Percentiles rank a stretch among this genome's conserved stretches.
Conservation (phyloP, 2,329 filamentous ascomycete genomes). For the Cladophialophora psammophila region DNA sequence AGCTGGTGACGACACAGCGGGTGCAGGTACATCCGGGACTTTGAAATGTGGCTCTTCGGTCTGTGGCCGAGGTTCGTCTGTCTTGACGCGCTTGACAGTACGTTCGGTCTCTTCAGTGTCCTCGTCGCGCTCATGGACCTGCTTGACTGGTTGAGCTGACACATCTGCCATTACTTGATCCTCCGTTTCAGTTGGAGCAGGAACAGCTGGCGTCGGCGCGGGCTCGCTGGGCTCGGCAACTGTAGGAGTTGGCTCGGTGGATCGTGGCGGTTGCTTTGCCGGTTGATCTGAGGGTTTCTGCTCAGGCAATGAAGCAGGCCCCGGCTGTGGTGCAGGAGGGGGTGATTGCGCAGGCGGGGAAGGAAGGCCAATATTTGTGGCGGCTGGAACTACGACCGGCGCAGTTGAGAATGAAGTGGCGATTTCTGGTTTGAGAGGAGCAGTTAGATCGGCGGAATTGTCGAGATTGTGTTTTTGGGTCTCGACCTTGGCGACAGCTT, state of each 20-base stretch:
- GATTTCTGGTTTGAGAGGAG: constrained; percentile 22
- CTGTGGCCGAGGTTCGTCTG: constrained; percentile 59
- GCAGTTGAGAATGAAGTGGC: constrained; percentile 9
- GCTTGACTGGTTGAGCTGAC: constrained; percentile 62
- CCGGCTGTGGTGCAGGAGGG: constrained; percentile 44
- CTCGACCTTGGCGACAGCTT: constrained; percentile 37
- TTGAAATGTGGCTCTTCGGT: constrained; percentile 54
- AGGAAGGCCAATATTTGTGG: constrained; percentile 32
- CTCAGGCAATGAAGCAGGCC: constrained; percentile 39
- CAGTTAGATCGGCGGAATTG: constrained; percentile 32
- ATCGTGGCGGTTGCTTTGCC: neutral
- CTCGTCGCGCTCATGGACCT: constrained; percentile 78
- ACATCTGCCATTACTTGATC: constrained; percentile 65
- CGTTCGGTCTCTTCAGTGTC: constrained; percentile 68
- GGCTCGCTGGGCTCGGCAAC: constrained; percentile 37
- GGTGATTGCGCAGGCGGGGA: constrained; percentile 40
- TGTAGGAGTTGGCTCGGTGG: constrained; percentile 19
- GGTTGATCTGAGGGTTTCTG: constrained; percentile 20
- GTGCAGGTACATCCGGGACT: constrained; percentile 51
- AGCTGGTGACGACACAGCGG: constrained; percentile 43
- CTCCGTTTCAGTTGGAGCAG: constrained; percentile 33
- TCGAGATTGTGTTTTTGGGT: constrained; percentile 42
- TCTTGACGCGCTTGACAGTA: constrained; percentile 80
- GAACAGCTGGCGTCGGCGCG: constrained; percentile 34
- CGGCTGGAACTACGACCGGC: constrained; percentile 12